A percentile compares a stretch with the other conserved stretches of the same genome.
phyloP scores from a whole-genome alignment of 768 basidiomycete species.

The Mycena epipterygia region DNA sequence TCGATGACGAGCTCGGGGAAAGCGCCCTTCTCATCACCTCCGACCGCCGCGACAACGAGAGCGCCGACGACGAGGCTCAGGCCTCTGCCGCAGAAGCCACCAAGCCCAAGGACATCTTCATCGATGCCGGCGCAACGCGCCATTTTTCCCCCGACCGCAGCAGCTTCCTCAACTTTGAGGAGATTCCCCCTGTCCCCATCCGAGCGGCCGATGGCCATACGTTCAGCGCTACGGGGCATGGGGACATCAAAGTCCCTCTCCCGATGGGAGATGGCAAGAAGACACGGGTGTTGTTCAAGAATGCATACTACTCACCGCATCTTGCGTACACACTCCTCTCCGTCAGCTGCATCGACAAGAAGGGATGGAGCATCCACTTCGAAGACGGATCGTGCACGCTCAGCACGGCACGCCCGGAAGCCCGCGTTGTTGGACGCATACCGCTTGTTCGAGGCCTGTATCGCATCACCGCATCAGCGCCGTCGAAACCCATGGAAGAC shows the following conservation, averaged over 20 bases:
- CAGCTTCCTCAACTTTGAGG: conserved; percentile 13
- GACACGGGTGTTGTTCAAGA: conserved; percentile 5
- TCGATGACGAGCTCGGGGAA: conserved; percentile 6
- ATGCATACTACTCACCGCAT: conserved; percentile 16
- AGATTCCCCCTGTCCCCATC: conserved; percentile 9
- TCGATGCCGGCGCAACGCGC: conserved; percentile 19
- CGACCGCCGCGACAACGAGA: not conserved
- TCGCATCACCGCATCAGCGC: too few species aligned
- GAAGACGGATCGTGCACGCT: conserved; percentile 16
- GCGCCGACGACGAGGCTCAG: not conserved
- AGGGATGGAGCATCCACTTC: conserved; percentile 27
- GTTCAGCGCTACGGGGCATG: conserved; percentile 5
- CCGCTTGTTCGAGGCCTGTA: conserved; percentile 37
- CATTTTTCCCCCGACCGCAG: conserved; percentile 25
- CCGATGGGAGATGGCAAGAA: conserved; percentile 19
- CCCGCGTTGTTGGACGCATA: conserved; percentile 37
- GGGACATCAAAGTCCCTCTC: not conserved
- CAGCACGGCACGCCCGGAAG: conserved; percentile 10
- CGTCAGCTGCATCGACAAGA: conserved; percentile 8
- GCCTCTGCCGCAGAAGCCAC: not conserved
- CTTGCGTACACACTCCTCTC: conserved; percentile 18
- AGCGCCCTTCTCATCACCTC: not conserved
- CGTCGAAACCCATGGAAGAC: too few species aligned
- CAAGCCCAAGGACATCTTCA: conserved; percentile 10
- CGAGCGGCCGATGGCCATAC: conserved; percentile 18